Conservation (phyloP, 768 basidiomycete species). For the Trametes cinnabarina region DNA sequence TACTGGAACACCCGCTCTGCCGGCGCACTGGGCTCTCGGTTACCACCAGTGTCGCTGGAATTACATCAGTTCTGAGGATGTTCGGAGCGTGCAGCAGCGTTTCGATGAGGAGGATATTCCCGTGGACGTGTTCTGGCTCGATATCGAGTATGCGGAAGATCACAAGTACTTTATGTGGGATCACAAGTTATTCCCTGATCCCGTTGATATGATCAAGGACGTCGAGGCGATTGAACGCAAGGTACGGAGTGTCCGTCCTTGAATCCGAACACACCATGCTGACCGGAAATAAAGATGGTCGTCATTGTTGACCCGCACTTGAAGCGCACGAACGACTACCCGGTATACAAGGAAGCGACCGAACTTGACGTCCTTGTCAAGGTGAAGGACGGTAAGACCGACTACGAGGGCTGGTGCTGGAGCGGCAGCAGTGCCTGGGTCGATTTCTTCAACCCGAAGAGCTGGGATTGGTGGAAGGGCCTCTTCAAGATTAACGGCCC, state of each 20-base stretch:
- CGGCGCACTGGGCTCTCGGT: conserved; percentile 85
- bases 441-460: conserved; percentile 90
- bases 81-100: conserved; percentile 76
- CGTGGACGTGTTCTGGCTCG: conserved; percentile 95
- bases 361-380: conserved; percentile 84
- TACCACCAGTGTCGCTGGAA: conserved; percentile 99
- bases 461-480: conserved; percentile 88
- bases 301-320: conserved; percentile 96
- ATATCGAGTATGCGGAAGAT: conserved; percentile 92
- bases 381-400: conserved; percentile 70
- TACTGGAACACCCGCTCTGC: conserved; percentile 86
- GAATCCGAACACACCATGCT: too few species aligned
- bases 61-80: conserved; percentile 86
- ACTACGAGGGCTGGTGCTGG: conserved; percentile 99
- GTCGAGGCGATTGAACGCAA: conserved; percentile 84
- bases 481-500: conserved; percentile 69
- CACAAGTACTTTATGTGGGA: conserved; percentile 99
- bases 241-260: conserved; percentile 40
- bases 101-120: conserved; percentile 97
- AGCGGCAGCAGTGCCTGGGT: conserved; percentile 95
- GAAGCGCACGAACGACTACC: conserved; percentile 77
- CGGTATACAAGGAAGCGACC: conserved; percentile 81
- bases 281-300: conserved; percentile 70
- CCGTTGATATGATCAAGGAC: conserved; percentile 88
- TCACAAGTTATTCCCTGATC: conserved; percentile 87